Evolutionary conservation across 805 yeast species (phyloP).

Genomic region (Deakozyma indianensis): DNA sequence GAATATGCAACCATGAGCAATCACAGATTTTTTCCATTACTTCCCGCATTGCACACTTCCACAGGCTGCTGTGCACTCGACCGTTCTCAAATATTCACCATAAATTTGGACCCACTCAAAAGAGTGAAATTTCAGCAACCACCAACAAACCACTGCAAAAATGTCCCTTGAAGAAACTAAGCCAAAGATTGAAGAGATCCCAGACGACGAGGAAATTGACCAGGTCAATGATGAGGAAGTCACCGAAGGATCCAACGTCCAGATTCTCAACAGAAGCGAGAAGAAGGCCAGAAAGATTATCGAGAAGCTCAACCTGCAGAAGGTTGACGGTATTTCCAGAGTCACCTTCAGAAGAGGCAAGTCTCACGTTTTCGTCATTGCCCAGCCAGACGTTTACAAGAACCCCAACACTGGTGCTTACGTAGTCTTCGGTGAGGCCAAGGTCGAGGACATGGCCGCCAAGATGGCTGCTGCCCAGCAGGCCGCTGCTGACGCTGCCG

Average conservation of each 20-base stretch:
- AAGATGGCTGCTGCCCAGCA: slow-evolving; percentile 37
- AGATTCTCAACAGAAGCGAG: slow-evolving; percentile 77
- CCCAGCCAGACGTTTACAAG: slow-evolving; percentile 88
- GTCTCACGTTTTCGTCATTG: slow-evolving; percentile 82
- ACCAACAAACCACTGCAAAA: too few relatives aligned
- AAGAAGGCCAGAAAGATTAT: slow-evolving; percentile 89
- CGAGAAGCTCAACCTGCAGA: slow-evolving; percentile 78
- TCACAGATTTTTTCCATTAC: too few relatives aligned
- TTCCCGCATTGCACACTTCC: too few relatives aligned
- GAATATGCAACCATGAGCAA: too few relatives aligned
- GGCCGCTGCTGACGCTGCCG: slow-evolving; percentile 28
- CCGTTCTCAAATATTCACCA: too few relatives aligned
- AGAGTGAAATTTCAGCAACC: too few relatives aligned
- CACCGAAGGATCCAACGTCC: slow-evolving; percentile 74
- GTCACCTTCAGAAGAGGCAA: slow-evolving; percentile 92
- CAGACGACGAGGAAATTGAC: slow-evolving; percentile 7
- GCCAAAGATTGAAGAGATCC: slow-evolving; percentile 4
- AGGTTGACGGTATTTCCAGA: slow-evolving; percentile 82
- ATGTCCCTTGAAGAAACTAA: background rate
- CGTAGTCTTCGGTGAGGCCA: slow-evolving; percentile 96
- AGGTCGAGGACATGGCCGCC: slow-evolving; percentile 84
- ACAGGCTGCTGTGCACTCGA: too few relatives aligned
- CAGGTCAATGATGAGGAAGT: slow-evolving; percentile 56
- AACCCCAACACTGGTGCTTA: slow-evolving; percentile 82
- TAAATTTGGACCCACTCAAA: too few relatives aligned